phyloP scores from a whole-genome alignment of 2,329 filamentous ascomycete species.

The Colletotrichum caudatum region DNA sequence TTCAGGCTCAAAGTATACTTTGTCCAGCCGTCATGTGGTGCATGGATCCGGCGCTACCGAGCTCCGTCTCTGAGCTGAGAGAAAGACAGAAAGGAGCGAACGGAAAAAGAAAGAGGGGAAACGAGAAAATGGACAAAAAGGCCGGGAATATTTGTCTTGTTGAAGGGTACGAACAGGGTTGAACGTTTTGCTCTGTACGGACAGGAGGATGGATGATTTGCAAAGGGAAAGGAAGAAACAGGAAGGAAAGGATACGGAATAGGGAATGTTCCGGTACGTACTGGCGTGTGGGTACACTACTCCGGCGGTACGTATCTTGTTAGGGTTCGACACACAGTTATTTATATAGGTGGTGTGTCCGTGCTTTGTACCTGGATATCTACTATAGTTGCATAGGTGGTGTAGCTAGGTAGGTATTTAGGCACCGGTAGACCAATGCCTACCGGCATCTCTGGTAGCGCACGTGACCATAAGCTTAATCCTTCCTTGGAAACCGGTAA shows the following conservation, averaged over 20 bases:
- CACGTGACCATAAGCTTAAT: constrained; percentile 13
- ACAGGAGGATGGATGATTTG: no score
- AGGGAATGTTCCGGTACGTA: neutral
- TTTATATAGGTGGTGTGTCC: no score
- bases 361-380: no score
- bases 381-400: no score
- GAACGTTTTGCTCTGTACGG: neutral
- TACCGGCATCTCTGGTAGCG: no score
- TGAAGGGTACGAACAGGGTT: no score
- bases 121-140: no score
- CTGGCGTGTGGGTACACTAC: no score
- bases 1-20: neutral
- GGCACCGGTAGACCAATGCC: no score
- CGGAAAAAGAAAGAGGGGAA: neutral
- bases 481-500: constrained; percentile 12
- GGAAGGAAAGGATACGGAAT: neutral
- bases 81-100: neutral
- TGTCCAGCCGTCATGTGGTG: neutral
- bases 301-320: neutral
- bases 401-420: no score
- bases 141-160: no score
- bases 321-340: no score
- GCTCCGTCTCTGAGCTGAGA: neutral
- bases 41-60: neutral
- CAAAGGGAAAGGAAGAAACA: neutral